Conservation (phyloP, 768 basidiomycete species). For the Tremella mesenterica region DNA sequence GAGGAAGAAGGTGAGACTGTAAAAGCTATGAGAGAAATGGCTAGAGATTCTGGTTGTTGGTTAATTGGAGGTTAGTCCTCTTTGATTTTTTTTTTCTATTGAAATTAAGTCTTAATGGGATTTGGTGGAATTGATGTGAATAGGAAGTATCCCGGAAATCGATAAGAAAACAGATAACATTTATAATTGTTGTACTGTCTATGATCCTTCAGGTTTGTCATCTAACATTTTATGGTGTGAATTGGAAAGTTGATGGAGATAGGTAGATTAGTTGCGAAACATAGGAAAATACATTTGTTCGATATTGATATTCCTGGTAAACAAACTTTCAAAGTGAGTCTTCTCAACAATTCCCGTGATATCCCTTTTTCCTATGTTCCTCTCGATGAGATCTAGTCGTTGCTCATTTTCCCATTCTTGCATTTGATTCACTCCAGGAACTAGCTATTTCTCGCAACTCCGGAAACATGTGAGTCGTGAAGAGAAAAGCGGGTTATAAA, state of each 20-base stretch:
- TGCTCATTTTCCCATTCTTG: no score
- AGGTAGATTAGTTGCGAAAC: constrained; percentile 78
- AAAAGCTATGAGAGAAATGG: constrained; percentile 67
- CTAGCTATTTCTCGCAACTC: no score
- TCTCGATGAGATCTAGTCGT: no score
- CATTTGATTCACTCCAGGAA: no score
- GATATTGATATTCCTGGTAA: constrained; percentile 74
- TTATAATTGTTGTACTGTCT: constrained; percentile 90
- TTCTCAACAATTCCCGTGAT: no score
- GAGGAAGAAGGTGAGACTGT: constrained; percentile 54
- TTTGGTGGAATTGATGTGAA: not conserved
- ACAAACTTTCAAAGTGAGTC: constrained; percentile 44
- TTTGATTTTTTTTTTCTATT: not conserved
- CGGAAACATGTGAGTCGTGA: no score
- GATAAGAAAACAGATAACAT: constrained; percentile 56
- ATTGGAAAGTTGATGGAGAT: not conserved
- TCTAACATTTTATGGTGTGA: not conserved
- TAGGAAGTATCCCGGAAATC: constrained; percentile 88
- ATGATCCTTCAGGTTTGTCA: constrained; percentile 52
- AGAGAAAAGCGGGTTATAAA: no score
- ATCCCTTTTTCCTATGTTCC: no score
- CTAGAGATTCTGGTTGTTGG: constrained; percentile 72
- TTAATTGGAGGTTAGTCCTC: constrained; percentile 68
- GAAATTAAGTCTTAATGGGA: no score
- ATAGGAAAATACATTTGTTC: constrained; percentile 93